Conservation (phyloP, 1,139 yeast species). For the Sugiyamaella pinicola region DNA sequence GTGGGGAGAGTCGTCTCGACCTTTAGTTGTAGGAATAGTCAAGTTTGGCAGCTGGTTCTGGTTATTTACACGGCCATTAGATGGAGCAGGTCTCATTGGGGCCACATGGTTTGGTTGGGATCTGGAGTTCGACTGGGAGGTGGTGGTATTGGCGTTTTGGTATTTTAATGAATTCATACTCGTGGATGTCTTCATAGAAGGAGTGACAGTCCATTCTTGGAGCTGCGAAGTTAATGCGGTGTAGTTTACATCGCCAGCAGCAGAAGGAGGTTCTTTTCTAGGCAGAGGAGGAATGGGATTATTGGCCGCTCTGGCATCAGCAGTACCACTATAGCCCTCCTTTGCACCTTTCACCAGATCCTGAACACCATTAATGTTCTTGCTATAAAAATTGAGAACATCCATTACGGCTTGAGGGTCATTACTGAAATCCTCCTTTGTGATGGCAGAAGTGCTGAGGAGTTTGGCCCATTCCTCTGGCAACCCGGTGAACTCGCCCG, state of each 20-base stretch:
- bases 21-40: conserved; percentile 9
- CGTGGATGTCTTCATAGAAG: conserved; percentile 27
- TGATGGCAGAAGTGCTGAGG: conserved; percentile 47
- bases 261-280: conserved; percentile 14
- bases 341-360: conserved; percentile 6
- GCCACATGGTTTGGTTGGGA: conserved; percentile 33
- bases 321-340: neutral
- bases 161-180: conserved; percentile 23
- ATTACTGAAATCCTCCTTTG: conserved; percentile 49
- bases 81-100: conserved; percentile 37
- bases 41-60: conserved; percentile 9
- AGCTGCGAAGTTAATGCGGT: conserved; percentile 29
- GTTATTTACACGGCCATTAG: conserved; percentile 19
- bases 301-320: neutral
- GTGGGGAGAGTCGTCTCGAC: neutral
- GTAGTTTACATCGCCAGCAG: conserved; percentile 19
- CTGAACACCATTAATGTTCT: conserved; percentile 25
- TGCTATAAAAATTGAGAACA: conserved; percentile 77
- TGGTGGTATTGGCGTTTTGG: neutral
- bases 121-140: conserved; percentile 27
- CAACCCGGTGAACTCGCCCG: conserved; percentile 52
- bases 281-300: conserved; percentile 20
- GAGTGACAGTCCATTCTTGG: conserved; percentile 40
- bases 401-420: conserved; percentile 65
- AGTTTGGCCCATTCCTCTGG: conserved; percentile 51